These are phyloP conservation scores for Hyaloperonospora arabidopsidis DNA, from an alignment of 352 stramenopile genomes.

Conservation along the genomic window DNA sequence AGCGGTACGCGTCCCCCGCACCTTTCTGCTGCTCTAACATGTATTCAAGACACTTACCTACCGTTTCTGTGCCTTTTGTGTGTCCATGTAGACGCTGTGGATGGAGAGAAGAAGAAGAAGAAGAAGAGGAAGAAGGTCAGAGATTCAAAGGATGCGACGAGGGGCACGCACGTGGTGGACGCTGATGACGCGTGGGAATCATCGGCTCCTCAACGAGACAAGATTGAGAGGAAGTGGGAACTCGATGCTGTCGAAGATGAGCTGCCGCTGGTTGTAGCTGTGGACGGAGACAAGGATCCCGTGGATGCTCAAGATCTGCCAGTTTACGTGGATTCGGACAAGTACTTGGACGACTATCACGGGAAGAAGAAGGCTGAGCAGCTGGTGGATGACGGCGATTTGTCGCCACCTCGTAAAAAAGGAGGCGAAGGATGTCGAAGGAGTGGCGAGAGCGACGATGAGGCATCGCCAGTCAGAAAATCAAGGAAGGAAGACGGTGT, in stretches of 20 bases:
- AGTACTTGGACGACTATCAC: conserved; percentile 47
- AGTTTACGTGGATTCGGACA: conserved; percentile 64
- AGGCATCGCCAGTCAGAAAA: conserved; percentile 27
- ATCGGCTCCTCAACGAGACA: conserved; percentile 34
- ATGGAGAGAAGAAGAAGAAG: conserved; percentile 50
- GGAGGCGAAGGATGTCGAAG: conserved; percentile 7
- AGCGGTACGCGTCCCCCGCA: conserved; percentile 17
- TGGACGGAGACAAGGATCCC: conserved; percentile 33
- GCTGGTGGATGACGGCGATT: conserved; percentile 21
- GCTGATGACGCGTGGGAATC: conserved; percentile 50
- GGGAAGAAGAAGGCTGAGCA: conserved; percentile 22
- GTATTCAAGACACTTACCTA: conserved; percentile 8
- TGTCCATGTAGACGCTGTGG: conserved; percentile 9
- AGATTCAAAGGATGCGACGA: conserved; percentile 15
- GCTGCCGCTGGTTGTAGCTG: conserved; percentile 31
- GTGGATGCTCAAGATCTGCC: conserved; percentile 60
- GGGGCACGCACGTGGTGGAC: conserved; percentile 45
- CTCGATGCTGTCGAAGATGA: conserved; percentile 42
- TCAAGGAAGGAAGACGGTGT: conserved; percentile 23
- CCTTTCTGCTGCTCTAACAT: neutral
- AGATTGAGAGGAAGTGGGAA: conserved; percentile 61
- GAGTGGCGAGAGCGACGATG: conserved; percentile 20
- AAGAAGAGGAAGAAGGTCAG: conserved; percentile 55
- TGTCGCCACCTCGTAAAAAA: conserved; percentile 46
- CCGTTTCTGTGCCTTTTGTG: neutral